Evolutionary conservation across 306 rosid genomes (phyloP), one percentile per base, ranked within the genome.

Genomic region (Trichosanthes truncata): DNA sequence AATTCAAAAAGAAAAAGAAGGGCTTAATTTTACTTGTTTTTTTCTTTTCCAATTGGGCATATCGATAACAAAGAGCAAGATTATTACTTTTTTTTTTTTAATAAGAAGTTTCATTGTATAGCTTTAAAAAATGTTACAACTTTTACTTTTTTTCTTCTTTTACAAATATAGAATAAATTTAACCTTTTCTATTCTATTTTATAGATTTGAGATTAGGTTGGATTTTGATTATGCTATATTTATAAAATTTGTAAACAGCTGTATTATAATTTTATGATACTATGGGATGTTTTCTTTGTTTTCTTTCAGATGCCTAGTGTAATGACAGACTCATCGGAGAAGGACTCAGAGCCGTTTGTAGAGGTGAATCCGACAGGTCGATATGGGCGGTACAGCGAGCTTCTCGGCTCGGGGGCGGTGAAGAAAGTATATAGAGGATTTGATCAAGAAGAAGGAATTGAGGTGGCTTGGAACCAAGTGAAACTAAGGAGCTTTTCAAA

Each of bases 381-480:
- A 3, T 95, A 95, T 25, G 97, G 96, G 26, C 84, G 97, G 2
- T 95, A 94, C 84, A 31, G 33, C 0, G 98, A 94, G 87, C 86
- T 94, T 1, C 83, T 92, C 0, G 97, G 97, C 0, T 77, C 81
- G 5, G 98, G 98, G 11, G 93, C 98, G 13, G 96, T 90, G 80
- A 94, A 94, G 53, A 94, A 89, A 81, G 98, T 94, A 79, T 94
- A 92, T 86, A 80, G 98, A 6, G 98, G 92, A 13, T 94, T 94
- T 43, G 97, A 94, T 81, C 98, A 92, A 82, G 97, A 92, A 60
- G 96, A 92, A 83, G 97, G 97, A 17, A 94, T 92, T 18, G 98
- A 94, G 48, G 96, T 94, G 57, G 97, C 98, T 12, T 94, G 98
- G 98, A 94, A 94, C 90, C 94, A 92, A 81, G 98, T 95, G 77